phyloP scores from a whole-genome alignment of 2,329 filamentous ascomycete genomes.

The Aspergillus oerlinghausenensis region DNA sequence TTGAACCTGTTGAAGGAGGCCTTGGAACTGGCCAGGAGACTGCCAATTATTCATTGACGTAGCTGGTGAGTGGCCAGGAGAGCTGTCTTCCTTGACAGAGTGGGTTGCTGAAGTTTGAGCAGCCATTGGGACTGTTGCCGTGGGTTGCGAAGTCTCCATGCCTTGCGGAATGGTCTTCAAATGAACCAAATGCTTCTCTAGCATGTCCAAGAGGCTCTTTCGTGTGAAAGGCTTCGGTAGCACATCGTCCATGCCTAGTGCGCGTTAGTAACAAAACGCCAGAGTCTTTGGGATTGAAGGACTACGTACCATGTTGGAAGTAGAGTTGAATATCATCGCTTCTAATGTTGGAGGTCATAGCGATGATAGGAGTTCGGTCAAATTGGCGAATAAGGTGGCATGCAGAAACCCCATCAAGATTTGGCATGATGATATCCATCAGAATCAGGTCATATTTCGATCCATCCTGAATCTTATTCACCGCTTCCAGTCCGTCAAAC shows the following conservation, averaged over 20 bases:
- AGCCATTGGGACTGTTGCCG: conserved; percentile 41
- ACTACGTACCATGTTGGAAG: conserved; percentile 79
- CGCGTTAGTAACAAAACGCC: conserved; percentile 18
- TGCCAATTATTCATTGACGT: conserved; percentile 59
- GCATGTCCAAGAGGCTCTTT: conserved; percentile 74
- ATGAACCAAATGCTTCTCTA: conserved; percentile 84
- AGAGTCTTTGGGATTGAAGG: background rate
- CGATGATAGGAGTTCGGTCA: conserved; percentile 80
- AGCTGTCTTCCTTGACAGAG: conserved; percentile 59
- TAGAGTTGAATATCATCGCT: conserved; percentile 97
- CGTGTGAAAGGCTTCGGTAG: conserved; percentile 94
- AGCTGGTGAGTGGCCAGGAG: conserved; percentile 58
- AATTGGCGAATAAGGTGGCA: conserved; percentile 90
- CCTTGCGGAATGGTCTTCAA: conserved; percentile 65
- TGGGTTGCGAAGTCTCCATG: conserved; percentile 47
- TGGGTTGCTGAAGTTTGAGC: conserved; percentile 50
- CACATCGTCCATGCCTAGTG: conserved; percentile 90
- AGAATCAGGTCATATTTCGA: conserved; percentile 67
- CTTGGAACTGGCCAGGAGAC: conserved; percentile 55
- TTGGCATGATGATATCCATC: conserved; percentile 97
- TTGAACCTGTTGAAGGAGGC: conserved; percentile 45
- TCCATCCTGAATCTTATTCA: conserved; percentile 71
- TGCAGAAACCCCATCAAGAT: conserved; percentile 89
- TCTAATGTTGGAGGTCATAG: conserved; percentile 98
- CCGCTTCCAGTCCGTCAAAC: conserved; percentile 85